Percentiles rank a stretch among this genome's conserved stretches.
These are phyloP conservation scores for Hericium erinaceus DNA, from an alignment of 768 basidiomycete species.

Conservation along the genomic window DNA sequence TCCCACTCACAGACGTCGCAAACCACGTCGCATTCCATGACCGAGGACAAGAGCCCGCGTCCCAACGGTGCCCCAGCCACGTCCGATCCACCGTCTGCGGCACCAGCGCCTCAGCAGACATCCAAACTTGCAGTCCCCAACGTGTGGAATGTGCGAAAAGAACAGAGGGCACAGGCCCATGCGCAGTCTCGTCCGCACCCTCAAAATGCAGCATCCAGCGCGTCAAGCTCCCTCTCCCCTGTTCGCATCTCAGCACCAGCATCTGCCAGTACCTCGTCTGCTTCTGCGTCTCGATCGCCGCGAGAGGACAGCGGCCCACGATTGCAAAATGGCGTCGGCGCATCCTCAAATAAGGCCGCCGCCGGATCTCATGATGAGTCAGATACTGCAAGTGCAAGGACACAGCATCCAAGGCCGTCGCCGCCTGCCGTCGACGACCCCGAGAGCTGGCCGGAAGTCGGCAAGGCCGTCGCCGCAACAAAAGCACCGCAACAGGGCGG, in stretches of 20 bases:
- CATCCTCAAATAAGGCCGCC: slow-evolving; percentile 1
- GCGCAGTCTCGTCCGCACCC: slow-evolving; percentile 14
- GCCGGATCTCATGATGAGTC: slow-evolving; percentile 27
- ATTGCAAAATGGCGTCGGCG: slow-evolving; percentile 4
- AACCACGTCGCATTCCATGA: background rate
- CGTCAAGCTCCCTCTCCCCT: background rate
- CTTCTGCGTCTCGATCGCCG: no score
- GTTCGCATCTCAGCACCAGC: background rate
- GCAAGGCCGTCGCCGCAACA: slow-evolving; percentile 18
- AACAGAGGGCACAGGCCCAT: slow-evolving; percentile 27
- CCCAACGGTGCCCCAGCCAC: slow-evolving; percentile 1
- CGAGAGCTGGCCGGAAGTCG: slow-evolving; percentile 38
- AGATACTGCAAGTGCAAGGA: slow-evolving; percentile 34
- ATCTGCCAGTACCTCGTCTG: slow-evolving; percentile 1
- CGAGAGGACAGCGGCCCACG: background rate
- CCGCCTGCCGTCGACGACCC: slow-evolving; percentile 25
- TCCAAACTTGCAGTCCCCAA: slow-evolving; percentile 23
- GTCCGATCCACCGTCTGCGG: slow-evolving; percentile 1
- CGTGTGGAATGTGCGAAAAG: slow-evolving; percentile 35
- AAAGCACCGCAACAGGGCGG: slow-evolving; percentile 7
- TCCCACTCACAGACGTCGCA: slow-evolving; percentile 4
- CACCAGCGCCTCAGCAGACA: slow-evolving; percentile 8
- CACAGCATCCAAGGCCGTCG: background rate
- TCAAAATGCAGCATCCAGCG: slow-evolving; percentile 3
- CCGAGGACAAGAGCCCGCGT: slow-evolving; percentile 1